Base-by-base conservation (phyloP, 1,139 yeast species). In the Hansenula sp. region DNA sequence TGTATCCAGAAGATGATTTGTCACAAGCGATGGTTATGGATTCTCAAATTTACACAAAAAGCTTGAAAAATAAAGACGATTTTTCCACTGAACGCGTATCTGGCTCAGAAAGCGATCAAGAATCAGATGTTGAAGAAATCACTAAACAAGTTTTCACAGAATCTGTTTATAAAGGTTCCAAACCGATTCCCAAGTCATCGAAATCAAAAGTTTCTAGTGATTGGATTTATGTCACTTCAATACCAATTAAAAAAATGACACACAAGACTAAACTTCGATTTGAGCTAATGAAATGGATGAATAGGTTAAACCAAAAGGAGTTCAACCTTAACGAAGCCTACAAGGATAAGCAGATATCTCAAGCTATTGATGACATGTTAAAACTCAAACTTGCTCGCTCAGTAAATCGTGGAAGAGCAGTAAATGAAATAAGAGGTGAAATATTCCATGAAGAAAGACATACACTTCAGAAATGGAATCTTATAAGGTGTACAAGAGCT, bases 361-460 rank as follows among this genome's bases (percentile, higher is more conserved):
- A 26, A 39, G 6, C 44, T 62, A n/a, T 46, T 71, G 17, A 55
- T 55, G 21, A 45, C 51, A 17, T 47, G 61, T 16, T 55, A 63
- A 0, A 37, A 45, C 1, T 42, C 57, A 2, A 51, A 52, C 20
- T 43, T 57, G 14, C 45, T 60, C 3, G 22, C 38, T 4, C 50
- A 51, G 14, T 43, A 42, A 0, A 38, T 52, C 7, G 47, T n/a
- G n/a, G n/a, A n/a, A n/a, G 13, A 24, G 4, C 26, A 24, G 12
- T 24, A 13, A 38, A 34, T 32, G 47, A 45, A 12, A 34, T 48
- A 1, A 46, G 47, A 32, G 45, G 44, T n/a, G 44, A 48, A 14
- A 34, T 62, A 3, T 69, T 71, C 43, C 72, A 69, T 41, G 43
- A 51, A 9, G 53, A 65, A 10, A 48, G 71, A 35, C 70, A 65